phyloP scores from a whole-genome alignment of 2,329 filamentous ascomycete genomes.

The Ophiostoma sp. region DNA sequence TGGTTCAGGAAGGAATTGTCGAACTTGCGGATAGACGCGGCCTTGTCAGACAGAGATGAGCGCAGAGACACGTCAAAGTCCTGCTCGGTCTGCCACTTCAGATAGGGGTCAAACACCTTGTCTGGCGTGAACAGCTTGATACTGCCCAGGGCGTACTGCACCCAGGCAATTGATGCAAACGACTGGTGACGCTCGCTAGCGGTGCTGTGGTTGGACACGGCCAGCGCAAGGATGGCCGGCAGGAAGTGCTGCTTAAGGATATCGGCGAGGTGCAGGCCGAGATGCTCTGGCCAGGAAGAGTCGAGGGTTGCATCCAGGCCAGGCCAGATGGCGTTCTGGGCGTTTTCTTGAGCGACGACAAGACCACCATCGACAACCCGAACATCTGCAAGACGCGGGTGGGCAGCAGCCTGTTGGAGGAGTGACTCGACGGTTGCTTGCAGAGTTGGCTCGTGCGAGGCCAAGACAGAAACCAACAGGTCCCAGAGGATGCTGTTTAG shows the following conservation, averaged over 20 bases:
- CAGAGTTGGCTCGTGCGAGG: constrained; percentile 32
- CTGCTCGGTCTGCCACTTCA: constrained; percentile 61
- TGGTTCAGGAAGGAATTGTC: constrained; percentile 65
- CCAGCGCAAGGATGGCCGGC: constrained; percentile 43
- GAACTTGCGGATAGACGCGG: constrained; percentile 59
- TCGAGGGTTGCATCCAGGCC: background rate
- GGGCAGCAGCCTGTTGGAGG: constrained; percentile 27
- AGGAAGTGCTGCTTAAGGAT: constrained; percentile 42
- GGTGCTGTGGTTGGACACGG: constrained; percentile 33
- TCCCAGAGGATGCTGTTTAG: constrained; percentile 47
- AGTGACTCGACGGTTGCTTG: constrained; percentile 28
- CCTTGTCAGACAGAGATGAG: constrained; percentile 48
- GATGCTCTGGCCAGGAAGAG: constrained; percentile 31
- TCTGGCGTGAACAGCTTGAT: constrained; percentile 81
- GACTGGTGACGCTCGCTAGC: constrained; percentile 28
- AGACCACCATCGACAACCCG: constrained; percentile 18
- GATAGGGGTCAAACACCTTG: constrained; percentile 75
- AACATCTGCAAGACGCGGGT: constrained; percentile 18
- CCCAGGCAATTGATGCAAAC: constrained; percentile 60
- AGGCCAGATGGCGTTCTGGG: constrained; percentile 21
- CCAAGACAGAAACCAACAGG: constrained; percentile 42
- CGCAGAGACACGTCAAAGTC: constrained; percentile 53
- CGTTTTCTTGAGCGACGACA: constrained; percentile 10
- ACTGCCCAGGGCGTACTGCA: constrained; percentile 67
- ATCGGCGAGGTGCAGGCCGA: constrained; percentile 31